Base-by-base conservation (phyloP, 2,329 filamentous ascomycete genomes). In the Cordyceps pruinosa region DNA sequence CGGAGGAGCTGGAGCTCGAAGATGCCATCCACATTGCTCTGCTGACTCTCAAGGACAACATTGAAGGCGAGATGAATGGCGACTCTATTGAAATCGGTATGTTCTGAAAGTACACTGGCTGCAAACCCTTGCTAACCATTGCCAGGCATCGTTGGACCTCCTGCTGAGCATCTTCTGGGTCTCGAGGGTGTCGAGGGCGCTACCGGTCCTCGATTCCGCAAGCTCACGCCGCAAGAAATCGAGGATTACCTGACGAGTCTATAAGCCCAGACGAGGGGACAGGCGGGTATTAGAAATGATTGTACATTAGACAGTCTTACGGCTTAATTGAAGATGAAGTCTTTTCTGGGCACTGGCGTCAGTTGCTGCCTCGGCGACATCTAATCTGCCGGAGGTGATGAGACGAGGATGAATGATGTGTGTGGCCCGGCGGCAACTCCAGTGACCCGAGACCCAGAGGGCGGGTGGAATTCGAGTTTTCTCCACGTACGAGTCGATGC, bases 161-260 rank as follows among this genome's bases (percentile, higher is more conserved):
- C 94, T 57, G 94, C 94, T 65, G 85, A 99, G 71, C 89, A 97
- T 70, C 80, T 99, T 46, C 83, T 99, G 60, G 94, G 94, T 50
- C 89, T 91, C 61, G 91, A 96, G 73, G 91, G 91, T 60, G 89
- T 95, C 12, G 88, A 93, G 68, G 89, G 89, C 61, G 89, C 89
- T 21, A 83, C 85, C 64, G 91, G 91, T 45, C 91, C 91, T 58
- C 84, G 91, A 62, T 96, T 96, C 84, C 84, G 91, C 75, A 96
- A 96, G 82, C 78, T 99, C 74, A 96, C 84, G 68, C 91, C 96
- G 69, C 90, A 96, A 77, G 94, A 99, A 78, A 97, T 99, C 70
- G 94, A 99, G 80, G 94, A 99, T 75, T 99, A 99, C 78, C 79
- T 99, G 74, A 97, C 94, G 73, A 97, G 96, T 83, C 85, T 99